These are phyloP conservation scores for Globisporangium okanoganense DNA, from an alignment of 352 stramenopile genomes.

Conservation along the genomic window DNA sequence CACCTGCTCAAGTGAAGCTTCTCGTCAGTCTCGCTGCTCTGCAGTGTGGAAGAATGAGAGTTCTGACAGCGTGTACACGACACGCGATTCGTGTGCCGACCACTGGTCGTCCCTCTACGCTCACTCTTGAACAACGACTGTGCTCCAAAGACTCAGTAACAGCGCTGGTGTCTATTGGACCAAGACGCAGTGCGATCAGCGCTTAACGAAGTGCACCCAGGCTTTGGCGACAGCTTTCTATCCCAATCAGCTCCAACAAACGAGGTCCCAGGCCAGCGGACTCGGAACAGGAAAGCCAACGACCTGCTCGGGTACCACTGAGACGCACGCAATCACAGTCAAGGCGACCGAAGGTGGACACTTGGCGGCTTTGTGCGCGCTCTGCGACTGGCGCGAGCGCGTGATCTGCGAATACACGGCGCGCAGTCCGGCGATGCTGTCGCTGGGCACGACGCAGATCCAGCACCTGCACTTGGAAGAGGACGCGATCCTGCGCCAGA, in stretches of 20 bases:
- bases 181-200: not conserved
- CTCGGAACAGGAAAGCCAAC: not conserved
- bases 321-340: conserved; percentile 2
- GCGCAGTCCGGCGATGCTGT: conserved; percentile 12
- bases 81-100: conserved; percentile 13
- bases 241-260: not conserved
- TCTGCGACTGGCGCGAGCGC: conserved; percentile 14
- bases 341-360: not conserved
- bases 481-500: conserved; percentile 15
- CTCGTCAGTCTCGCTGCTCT: conserved; percentile 12
- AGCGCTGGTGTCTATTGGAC: conserved; percentile 4
- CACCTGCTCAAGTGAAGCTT: conserved; percentile 10
- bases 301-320: conserved; percentile 13
- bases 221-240: conserved; percentile 1
- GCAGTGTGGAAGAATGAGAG: conserved; percentile 6
- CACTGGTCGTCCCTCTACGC: conserved; percentile 2
- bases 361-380: not conserved
- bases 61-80: conserved; percentile 8
- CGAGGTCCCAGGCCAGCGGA: not conserved
- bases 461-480: conserved; percentile 13
- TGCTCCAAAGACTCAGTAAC: not conserved
- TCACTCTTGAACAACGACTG: not conserved
- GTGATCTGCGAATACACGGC: conserved; percentile 10
- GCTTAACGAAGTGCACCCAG: not conserved
- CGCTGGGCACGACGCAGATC: conserved; percentile 9